Base-by-base conservation (phyloP, 805 yeast genomes). In the Cyberlindnera lachancei region DNA sequence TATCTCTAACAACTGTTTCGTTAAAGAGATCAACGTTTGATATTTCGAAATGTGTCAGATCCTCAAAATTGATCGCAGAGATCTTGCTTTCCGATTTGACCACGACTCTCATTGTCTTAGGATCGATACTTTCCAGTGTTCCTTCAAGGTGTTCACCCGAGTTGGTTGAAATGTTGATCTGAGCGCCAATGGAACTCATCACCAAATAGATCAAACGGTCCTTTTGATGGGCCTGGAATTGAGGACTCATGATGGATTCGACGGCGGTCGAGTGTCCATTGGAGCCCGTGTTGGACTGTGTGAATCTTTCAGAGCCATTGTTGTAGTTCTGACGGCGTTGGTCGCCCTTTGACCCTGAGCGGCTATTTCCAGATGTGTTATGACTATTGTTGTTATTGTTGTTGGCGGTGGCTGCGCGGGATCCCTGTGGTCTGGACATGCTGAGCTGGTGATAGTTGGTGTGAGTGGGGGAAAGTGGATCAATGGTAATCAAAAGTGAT, bases 81-180 rank as follows among this genome's bases (percentile, higher is more conserved):
- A 42, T 37, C 4, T 52, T 44, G 13, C 44, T 25, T n/a, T 59
- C 65, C 12, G 53, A 58, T 18, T 40, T 44, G 34, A 48, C 20
- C 48, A 23, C 59, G 52, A 26, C 54, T 42, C 25, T 59, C 50
- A 34, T 61, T 44, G 46, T 61, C 49, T 33, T 61, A 59, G 29
- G 90, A 81, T 60, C 61, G 15, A 70, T 64, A 9, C 78, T 68
- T 27, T 65, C 59, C 35, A 84, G 57, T 7, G 76, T 49, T 15
- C 95, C 95, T 15, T 59, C 55, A 45, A 73, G 68, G 18, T 66
- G 57, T 3, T 70, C 63, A 11, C 90, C 90, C 0, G 83, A 68
- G 17, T 72, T 57, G 2, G 79, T 73, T 4, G 86, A 73, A 6
- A 75, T 79, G 11, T 63, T 62, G 10, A 72, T 74, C 19, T 61